Conservation (phyloP, 257 asterid species). For the Perilla frutescens region DNA sequence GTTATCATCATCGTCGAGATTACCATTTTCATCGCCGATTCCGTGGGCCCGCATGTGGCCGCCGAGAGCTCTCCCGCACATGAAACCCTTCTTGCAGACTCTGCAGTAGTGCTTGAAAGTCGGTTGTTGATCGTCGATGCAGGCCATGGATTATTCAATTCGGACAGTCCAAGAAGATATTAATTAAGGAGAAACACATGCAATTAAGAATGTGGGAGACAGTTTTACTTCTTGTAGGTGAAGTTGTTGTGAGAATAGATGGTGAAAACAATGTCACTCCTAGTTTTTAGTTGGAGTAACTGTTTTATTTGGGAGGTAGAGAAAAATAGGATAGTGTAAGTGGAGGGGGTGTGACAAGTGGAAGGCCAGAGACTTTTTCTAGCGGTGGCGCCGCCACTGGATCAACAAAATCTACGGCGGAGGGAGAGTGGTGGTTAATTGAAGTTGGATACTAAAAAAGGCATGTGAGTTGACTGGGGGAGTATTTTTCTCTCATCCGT, state of each 20-base stretch:
- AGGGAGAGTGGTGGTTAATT: conserved; percentile 33
- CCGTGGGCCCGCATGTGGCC: conserved; percentile 99
- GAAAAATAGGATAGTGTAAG: conserved; percentile 60
- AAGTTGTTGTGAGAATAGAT: conserved; percentile 58
- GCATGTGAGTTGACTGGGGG: conserved; percentile 44
- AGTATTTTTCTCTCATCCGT: conserved; percentile 69
- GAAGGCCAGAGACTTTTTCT: conserved; percentile 51
- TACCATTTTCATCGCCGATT: conserved; percentile 64
- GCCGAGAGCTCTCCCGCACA: conserved; percentile 95
- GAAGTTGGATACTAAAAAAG: too few relatives aligned
- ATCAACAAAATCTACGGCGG: conserved; percentile 40
- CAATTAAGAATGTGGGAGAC: too few relatives aligned
- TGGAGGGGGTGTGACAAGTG: conserved; percentile 66
- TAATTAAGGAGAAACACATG: too few relatives aligned
- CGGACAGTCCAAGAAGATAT: neutral
- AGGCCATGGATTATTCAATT: conserved; percentile 33
- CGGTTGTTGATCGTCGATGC: conserved; percentile 62
- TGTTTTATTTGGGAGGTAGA: conserved; percentile 54
- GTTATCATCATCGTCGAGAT: conserved; percentile 64
- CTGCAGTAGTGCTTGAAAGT: conserved; percentile 77
- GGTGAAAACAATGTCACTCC: conserved; percentile 58
- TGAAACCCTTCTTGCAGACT: conserved; percentile 92
- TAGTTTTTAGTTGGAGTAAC: conserved; percentile 66
- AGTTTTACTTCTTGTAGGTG: conserved; percentile 49
- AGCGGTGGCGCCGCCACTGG: conserved; percentile 60